Base-by-base conservation (phyloP, 805 yeast species). In the Yarrowia sp. region DNA sequence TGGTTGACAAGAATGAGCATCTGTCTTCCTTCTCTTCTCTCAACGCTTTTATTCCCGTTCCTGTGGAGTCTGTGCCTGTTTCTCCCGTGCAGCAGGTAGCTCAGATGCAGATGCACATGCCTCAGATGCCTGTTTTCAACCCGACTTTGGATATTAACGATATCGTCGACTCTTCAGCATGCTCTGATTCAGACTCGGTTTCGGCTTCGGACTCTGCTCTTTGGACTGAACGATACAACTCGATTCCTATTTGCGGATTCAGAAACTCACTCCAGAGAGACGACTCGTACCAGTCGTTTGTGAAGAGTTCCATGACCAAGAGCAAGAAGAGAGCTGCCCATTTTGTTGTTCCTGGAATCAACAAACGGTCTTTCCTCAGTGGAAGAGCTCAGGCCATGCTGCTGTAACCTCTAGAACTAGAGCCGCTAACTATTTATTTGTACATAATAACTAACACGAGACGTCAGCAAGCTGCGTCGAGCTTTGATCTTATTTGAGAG, bases 241-340 rank as follows among this genome's bases (percentile, higher is more conserved):
- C 58, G 38, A 45, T 72, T 63, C 70, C 71, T 47, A 58, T 72
- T 47, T 67, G 70, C 50, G 73, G 73, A 2, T 68, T 55, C 61
- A 66, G 72, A 32, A 65, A 67, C 65, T 58, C 64, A 41, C 64
- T 58, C 33, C 51, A 58, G 51, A 42, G 51, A 13, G 64, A 58
- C 32, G 51, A 43, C 43, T 44, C 51, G 22, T 58, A 58, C 43
- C 64, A 58, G 51, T 43, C 50, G 22, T 58, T 58, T 35, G 64
- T 44, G 51, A 58, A 58, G 41, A 32, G 42, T 22, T n/a, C 31
- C 47, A 18, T 55, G 61, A 55, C 61, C 45, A 41, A 55, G 61
- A 39, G 18, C 61, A 58, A 43, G 50, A 42, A 43, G 42, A 51
- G 64, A 8, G 33, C 42, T n/a, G 36, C 51, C 11, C 50, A 58